These are phyloP conservation scores for Diversispora eburnea DNA, from an alignment of 192 early-diverging fungal genomes.

Conservation along the genomic window DNA sequence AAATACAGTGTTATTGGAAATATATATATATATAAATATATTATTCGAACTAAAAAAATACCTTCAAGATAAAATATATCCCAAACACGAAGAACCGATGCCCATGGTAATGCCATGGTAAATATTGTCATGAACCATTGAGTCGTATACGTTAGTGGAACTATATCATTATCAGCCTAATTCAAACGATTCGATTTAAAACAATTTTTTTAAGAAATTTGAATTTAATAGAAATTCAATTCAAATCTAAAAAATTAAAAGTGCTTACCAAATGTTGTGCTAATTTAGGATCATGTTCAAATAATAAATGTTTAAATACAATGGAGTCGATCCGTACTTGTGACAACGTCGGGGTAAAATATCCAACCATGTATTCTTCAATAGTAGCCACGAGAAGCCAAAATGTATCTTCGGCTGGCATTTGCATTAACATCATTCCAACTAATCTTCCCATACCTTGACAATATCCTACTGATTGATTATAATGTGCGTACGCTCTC, in stretches of 20 bases:
- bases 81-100: constrained; percentile 83
- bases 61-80: constrained; percentile 88
- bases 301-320: constrained; percentile 74
- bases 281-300: constrained; percentile 63
- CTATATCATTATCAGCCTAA: constrained; percentile 67
- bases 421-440: constrained; percentile 86
- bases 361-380: constrained; percentile 70
- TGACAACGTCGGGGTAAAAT: constrained; percentile 67
- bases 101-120: constrained; percentile 85
- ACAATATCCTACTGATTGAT: constrained; percentile 84
- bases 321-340: constrained; percentile 78
- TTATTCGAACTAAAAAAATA: constrained; percentile 5
- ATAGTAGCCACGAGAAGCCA: constrained; percentile 82
- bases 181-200: background rate
- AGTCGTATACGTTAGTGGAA: constrained; percentile 86
- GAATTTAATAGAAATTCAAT: background rate
- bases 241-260: background rate
- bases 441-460: constrained; percentile 95
- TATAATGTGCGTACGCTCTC: constrained; percentile 84
- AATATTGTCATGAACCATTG: constrained; percentile 94
- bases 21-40: too few relatives aligned
- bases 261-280: constrained; percentile 60
- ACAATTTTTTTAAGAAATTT: background rate
- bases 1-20: too few relatives aligned
- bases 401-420: constrained; percentile 83